A percentile compares a stretch with the other conserved stretches of the same genome.
Conservation (phyloP, 805 yeast genomes). For the Metschnikowia matae region DNA sequence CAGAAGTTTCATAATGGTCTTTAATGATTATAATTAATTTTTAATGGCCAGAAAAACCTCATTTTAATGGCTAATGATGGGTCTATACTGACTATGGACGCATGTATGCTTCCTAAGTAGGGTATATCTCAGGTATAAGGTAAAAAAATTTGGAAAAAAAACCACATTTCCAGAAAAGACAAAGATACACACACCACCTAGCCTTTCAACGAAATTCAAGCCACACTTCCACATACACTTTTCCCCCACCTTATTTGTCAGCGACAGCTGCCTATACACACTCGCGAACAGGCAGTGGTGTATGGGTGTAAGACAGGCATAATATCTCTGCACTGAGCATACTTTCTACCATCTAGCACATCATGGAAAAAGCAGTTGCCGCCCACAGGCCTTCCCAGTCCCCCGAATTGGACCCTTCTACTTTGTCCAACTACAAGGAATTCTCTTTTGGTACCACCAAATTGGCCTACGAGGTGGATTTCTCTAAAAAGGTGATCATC, state of each 20-base stretch:
- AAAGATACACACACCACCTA: too few species aligned
- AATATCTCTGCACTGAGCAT: neutral
- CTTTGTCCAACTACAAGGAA: slow-evolving; percentile 64
- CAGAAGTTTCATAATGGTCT: too few species aligned
- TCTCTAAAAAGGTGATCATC: slow-evolving; percentile 45
- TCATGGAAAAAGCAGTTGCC: slow-evolving; percentile 12
- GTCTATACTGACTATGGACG: too few species aligned
- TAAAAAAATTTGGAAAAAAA: too few species aligned
- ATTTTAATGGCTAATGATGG: too few species aligned
- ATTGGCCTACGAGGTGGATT: slow-evolving; percentile 51
- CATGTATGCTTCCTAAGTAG: too few species aligned
- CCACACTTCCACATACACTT: neutral
- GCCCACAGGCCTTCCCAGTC: slow-evolving; percentile 14
- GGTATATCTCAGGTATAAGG: too few species aligned
- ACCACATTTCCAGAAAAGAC: too few species aligned
- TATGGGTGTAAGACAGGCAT: neutral
- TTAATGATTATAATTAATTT: too few species aligned
- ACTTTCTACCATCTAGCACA: neutral
- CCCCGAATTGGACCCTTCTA: slow-evolving; percentile 57
- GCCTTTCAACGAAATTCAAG: too few species aligned
- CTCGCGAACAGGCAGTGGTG: neutral
- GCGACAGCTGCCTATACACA: neutral
- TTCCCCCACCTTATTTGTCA: neutral
- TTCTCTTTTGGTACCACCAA: slow-evolving; percentile 51
- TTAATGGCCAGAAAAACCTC: too few species aligned